A percentile compares a stretch with the other conserved stretches of the same genome.
Conservation (phyloP, 768 basidiomycete species). For the Favolaschia claudopus region DNA sequence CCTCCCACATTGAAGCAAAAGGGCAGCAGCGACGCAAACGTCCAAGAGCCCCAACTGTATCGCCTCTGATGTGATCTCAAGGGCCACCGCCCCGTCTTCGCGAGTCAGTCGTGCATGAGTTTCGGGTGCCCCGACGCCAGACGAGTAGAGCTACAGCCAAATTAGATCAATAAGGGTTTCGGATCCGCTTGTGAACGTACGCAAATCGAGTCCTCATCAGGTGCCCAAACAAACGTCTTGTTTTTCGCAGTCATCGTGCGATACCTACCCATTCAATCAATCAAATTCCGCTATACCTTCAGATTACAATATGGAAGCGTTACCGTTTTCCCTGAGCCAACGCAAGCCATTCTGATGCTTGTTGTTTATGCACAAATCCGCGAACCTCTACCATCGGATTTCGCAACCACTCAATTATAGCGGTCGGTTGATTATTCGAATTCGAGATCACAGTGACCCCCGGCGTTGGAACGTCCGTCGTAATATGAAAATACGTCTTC, state of each 20-base stretch:
- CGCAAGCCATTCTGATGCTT: slow-evolving; percentile 48
- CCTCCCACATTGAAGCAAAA: slow-evolving; percentile 48
- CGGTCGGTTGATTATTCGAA: slow-evolving; percentile 43
- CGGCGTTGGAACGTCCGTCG: slow-evolving; percentile 39
- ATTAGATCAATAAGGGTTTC: neutral
- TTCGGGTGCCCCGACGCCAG: slow-evolving; percentile 26
- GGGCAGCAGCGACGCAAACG: slow-evolving; percentile 44
- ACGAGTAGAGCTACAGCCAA: slow-evolving; percentile 46
- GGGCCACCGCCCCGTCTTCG: slow-evolving; percentile 37
- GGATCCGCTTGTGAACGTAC: too few species aligned
- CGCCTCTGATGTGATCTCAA: slow-evolving; percentile 49
- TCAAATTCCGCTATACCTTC: too few species aligned
- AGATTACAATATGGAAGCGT: too few species aligned
- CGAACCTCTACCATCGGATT: slow-evolving; percentile 50
- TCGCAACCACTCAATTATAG: slow-evolving; percentile 52
- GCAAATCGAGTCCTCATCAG: slow-evolving; percentile 44
- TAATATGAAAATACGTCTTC: slow-evolving; percentile 49
- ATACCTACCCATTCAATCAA: too few species aligned
- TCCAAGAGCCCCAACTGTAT: slow-evolving; percentile 48
- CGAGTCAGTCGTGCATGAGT: slow-evolving; percentile 39
- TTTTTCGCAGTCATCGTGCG: slow-evolving; percentile 47
- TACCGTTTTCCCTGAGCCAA: slow-evolving; percentile 48
- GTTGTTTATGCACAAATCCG: slow-evolving; percentile 41
- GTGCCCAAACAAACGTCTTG: slow-evolving; percentile 43
- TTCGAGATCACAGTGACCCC: slow-evolving; percentile 33